A percentile compares a stretch with the other conserved stretches of the same genome.
Evolutionary conservation across 1,284 basidiomycete genomes (phyloP).

Genomic region (Boletellus dicymbophilus): DNA sequence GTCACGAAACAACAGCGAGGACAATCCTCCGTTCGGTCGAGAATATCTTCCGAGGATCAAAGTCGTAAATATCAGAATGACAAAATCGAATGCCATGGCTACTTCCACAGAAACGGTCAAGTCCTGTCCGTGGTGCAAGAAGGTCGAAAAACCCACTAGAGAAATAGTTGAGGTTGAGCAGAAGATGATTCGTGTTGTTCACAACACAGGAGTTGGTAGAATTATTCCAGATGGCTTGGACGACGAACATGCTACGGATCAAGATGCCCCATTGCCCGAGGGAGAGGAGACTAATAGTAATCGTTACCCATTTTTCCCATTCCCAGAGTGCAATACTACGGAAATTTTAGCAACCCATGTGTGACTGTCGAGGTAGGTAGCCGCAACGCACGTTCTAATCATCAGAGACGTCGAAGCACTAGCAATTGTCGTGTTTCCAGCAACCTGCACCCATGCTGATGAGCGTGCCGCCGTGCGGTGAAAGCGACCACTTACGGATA

Average conservation of each 20-base stretch:
- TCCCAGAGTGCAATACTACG: slow-evolving; percentile 71
- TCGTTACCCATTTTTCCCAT: slow-evolving; percentile 48
- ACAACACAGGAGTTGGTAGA: slow-evolving; percentile 46
- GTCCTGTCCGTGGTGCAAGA: background rate
- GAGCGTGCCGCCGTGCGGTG: slow-evolving; percentile 3
- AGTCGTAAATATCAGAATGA: slow-evolving; percentile 56
- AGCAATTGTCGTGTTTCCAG: slow-evolving; percentile 29
- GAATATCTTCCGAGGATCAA: slow-evolving; percentile 51
- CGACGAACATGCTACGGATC: slow-evolving; percentile 66
- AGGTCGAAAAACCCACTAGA: slow-evolving; percentile 55
- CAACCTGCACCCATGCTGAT: slow-evolving; percentile 16
- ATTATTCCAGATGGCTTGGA: slow-evolving; percentile 54
- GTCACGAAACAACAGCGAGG: slow-evolving; percentile 69
- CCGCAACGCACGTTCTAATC: slow-evolving; percentile 65
- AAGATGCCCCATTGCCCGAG: slow-evolving; percentile 66
- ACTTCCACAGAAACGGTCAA: background rate
- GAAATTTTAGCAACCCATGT: slow-evolving; percentile 2
- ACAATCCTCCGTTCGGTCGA: slow-evolving; percentile 49
- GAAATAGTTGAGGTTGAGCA: slow-evolving; percentile 67
- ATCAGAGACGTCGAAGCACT: slow-evolving; percentile 56
- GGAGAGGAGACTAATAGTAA: slow-evolving; percentile 52
- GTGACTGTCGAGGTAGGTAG: background rate
- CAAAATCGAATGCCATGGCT: slow-evolving; percentile 71
- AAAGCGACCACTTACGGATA: slow-evolving; percentile 47
- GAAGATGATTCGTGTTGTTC: slow-evolving; percentile 44